Evolutionary conservation across 202 grass and related monocot genomes (phyloP).

Genomic region (Digitaria exilis): DNA sequence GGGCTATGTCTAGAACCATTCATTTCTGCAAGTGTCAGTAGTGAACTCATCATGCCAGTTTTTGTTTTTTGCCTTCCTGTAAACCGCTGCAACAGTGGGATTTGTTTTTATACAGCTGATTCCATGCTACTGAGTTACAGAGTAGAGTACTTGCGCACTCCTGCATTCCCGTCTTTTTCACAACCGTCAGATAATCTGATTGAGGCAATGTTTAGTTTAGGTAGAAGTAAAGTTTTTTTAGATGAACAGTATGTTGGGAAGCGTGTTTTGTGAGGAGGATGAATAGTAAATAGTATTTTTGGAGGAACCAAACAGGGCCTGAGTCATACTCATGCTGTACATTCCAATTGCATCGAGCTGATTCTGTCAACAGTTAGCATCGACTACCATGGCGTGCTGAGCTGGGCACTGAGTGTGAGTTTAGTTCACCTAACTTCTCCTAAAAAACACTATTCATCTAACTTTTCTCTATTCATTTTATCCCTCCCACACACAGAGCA

Average conservation of each 20-base stretch:
- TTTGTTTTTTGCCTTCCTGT: not conserved
- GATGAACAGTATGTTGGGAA: too few relatives aligned
- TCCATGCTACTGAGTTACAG: not conserved
- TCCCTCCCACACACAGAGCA: too few relatives aligned
- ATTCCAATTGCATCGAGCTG: not conserved
- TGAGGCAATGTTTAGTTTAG: too few relatives aligned
- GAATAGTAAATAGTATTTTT: too few relatives aligned
- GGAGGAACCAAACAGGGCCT: too few relatives aligned
- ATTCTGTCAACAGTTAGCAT: not conserved
- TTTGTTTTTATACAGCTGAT: not conserved
- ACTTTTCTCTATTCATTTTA: too few relatives aligned
- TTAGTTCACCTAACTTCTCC: too few relatives aligned
- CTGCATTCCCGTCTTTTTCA: too few relatives aligned
- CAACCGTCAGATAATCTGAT: not conserved
- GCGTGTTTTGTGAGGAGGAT: too few relatives aligned
- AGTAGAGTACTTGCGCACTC: not conserved
- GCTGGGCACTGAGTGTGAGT: too few relatives aligned
- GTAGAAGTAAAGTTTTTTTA: too few relatives aligned
- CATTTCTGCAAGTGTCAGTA: not conserved
- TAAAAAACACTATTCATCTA: too few relatives aligned
- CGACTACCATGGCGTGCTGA: not conserved
- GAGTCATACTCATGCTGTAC: not conserved
- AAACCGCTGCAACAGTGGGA: not conserved
- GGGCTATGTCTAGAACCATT: slow-evolving; percentile 54
- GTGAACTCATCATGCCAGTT: not conserved